Evolutionary conservation across 495 filamentous ascomycete genomes (phyloP).

Genomic region (Antarctomyces pellizariae): DNA sequence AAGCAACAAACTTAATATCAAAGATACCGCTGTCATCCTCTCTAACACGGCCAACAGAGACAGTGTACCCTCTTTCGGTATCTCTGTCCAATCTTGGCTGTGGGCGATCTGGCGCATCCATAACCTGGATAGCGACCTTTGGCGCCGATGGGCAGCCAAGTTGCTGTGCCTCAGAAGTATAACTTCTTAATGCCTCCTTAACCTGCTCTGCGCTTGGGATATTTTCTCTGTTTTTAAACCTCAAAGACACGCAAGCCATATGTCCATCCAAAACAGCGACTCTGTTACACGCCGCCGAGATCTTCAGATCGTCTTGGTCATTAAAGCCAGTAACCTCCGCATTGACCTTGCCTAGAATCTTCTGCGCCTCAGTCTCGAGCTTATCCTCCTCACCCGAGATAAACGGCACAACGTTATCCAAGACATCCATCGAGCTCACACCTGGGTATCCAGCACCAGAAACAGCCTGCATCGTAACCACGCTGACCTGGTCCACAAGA

Average conservation of each 20-base stretch:
- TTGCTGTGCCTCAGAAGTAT: slow-evolving; percentile 49
- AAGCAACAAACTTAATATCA: slow-evolving; percentile 59
- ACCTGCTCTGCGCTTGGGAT: slow-evolving; percentile 37
- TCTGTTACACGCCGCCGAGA: slow-evolving; percentile 64
- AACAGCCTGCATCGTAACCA: slow-evolving; percentile 74
- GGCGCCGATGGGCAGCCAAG: slow-evolving; percentile 62
- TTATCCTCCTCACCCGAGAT: slow-evolving; percentile 83
- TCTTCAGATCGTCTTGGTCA: slow-evolving; percentile 34
- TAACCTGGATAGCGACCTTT: slow-evolving; percentile 43
- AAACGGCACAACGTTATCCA: slow-evolving; percentile 72
- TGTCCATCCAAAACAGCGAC: slow-evolving; percentile 72
- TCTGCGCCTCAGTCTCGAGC: slow-evolving; percentile 62
- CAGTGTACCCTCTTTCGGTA: slow-evolving; percentile 49
- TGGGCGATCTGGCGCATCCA: slow-evolving; percentile 59
- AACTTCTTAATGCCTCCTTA: slow-evolving; percentile 41
- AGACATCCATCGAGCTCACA: slow-evolving; percentile 45
- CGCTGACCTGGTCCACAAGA: slow-evolving; percentile 44
- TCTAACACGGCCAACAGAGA: slow-evolving; percentile 57
- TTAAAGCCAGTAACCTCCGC: slow-evolving; percentile 37
- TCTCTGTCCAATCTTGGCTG: slow-evolving; percentile 71
- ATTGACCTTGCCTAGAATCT: slow-evolving; percentile 56
- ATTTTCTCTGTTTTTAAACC: slow-evolving; percentile 26
- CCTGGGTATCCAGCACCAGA: slow-evolving; percentile 79
- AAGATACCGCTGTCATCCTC: slow-evolving; percentile 55
- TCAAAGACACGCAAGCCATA: slow-evolving; percentile 57